These are phyloP conservation scores for Boletus tylopilopsis DNA, from an alignment of 768 basidiomycete genomes.

Conservation along the genomic window DNA sequence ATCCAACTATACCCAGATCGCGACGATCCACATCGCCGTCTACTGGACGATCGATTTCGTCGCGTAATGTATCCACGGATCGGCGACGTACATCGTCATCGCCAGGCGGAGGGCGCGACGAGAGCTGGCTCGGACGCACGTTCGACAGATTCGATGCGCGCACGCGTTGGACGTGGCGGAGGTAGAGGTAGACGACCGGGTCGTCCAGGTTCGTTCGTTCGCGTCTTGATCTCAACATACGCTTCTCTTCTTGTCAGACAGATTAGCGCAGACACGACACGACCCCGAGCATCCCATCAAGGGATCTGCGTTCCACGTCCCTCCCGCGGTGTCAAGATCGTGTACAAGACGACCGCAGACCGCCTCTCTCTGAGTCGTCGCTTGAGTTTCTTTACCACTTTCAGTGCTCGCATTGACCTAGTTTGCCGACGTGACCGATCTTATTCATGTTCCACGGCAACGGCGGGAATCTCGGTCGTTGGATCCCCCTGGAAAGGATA, in stretches of 20 bases:
- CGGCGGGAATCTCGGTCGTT: too few species aligned
- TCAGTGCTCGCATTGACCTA: too few species aligned
- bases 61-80: slow-evolving; percentile 42
- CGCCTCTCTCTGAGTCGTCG: too few species aligned
- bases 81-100: slow-evolving; percentile 43
- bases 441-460: slow-evolving; percentile 94
- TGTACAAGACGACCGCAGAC: slow-evolving; percentile 75
- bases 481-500: slow-evolving; percentile 76
- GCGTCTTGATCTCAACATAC: too few species aligned
- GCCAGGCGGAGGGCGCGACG: slow-evolving; percentile 31
- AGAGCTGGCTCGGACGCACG: too few species aligned
- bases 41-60: slow-evolving; percentile 59
- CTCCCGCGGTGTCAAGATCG: slow-evolving; percentile 53
- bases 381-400: too few species aligned
- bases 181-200: slow-evolving; percentile 46
- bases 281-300: slow-evolving; percentile 61
- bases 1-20: slow-evolving; percentile 53
- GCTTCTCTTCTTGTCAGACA: too few species aligned
- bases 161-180: slow-evolving; percentile 50
- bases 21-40: slow-evolving; percentile 47
- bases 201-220: slow-evolving; percentile 45
- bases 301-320: slow-evolving; percentile 71
- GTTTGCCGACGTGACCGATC: slow-evolving; percentile 66
- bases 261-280: slow-evolving; percentile 51
- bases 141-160: slow-evolving; percentile 47